phyloP scores from a whole-genome alignment of 352 stramenopile genomes.

The Globisporangium cylindrosporum region DNA sequence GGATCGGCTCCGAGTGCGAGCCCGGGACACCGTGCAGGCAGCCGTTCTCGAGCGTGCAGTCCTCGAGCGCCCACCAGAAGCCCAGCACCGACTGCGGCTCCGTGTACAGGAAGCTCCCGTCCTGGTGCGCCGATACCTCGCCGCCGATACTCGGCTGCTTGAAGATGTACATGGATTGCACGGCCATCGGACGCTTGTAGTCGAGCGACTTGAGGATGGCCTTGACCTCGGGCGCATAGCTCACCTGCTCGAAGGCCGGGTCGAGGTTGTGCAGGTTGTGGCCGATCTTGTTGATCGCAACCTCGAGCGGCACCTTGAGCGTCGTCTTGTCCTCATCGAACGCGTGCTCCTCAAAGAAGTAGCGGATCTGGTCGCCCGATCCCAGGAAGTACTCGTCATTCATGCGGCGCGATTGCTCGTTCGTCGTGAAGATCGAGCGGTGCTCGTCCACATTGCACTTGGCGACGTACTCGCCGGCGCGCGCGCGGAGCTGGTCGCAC shows the following conservation, averaged over 20 bases:
- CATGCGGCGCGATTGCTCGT: conserved; percentile 76
- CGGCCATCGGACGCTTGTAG: conserved; percentile 87
- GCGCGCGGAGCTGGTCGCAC: conserved; percentile 59
- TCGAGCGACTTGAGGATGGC: conserved; percentile 80
- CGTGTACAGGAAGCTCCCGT: conserved; percentile 96
- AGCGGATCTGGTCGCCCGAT: conserved; percentile 89
- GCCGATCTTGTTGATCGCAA: conserved; percentile 94
- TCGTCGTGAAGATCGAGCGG: conserved; percentile 82
- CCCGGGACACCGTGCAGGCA: conserved; percentile 92
- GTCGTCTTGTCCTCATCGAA: conserved; percentile 69
- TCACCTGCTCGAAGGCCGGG: conserved; percentile 83
- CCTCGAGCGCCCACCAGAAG: conserved; percentile 95
- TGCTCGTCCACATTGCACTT: conserved; percentile 62
- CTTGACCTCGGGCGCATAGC: conserved; percentile 69
- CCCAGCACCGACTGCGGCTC: conserved; percentile 93
- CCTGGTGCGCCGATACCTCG: conserved; percentile 94
- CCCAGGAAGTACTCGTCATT: conserved; percentile 94
- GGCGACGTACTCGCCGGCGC: conserved; percentile 45
- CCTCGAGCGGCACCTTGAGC: conserved; percentile 51
- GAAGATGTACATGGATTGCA: conserved; percentile 98
- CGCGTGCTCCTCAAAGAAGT: conserved; percentile 92
- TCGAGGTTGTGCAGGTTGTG: conserved; percentile 94
- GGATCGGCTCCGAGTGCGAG: conserved; percentile 88
- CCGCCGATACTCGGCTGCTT: conserved; percentile 93
- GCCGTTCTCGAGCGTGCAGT: conserved; percentile 93